Percentiles rank a stretch among this genome's conserved stretches.
Conservation (phyloP, 306 rosid species). For the Heteromeles arbutifolia region DNA sequence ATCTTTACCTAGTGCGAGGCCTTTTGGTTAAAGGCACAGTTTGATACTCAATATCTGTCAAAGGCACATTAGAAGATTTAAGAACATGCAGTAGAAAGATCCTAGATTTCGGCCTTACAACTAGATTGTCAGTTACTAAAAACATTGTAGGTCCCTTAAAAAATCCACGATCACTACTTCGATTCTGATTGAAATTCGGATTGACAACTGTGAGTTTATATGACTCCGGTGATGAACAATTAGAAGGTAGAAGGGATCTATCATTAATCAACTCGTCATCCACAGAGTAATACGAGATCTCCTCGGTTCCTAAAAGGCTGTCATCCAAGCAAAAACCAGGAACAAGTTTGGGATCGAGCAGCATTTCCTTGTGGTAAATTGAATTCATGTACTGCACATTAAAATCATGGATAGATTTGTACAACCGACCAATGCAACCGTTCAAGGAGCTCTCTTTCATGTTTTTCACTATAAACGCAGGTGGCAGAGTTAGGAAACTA, state of each 20-base stretch:
- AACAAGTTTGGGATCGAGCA: slow-evolving; percentile 2
- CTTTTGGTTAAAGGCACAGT: too few species aligned
- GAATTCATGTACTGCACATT: neutral
- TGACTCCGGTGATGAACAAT: neutral
- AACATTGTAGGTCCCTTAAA: neutral
- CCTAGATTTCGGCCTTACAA: neutral
- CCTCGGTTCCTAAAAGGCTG: neutral
- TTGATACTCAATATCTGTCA: too few species aligned
- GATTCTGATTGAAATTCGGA: neutral
- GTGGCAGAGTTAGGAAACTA: slow-evolving; percentile 7
- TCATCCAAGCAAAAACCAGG: neutral
- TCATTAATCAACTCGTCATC: neutral
- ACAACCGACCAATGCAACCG: slow-evolving; percentile 4
- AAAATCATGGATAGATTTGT: neutral
- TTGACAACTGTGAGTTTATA: neutral
- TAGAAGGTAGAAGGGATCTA: neutral
- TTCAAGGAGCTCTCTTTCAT: neutral
- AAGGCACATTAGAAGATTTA: too few species aligned
- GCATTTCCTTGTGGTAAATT: neutral
- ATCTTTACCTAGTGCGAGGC: too few species aligned
- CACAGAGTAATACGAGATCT: too few species aligned
- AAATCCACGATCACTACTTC: neutral
- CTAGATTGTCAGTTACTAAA: slow-evolving; percentile 7
- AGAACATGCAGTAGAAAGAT: too few species aligned
- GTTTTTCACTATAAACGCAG: neutral